Percentiles rank a stretch among this genome's conserved stretches.
phyloP scores from a whole-genome alignment of 2,329 filamentous ascomycete genomes.

The Hymenotorrendiella dingleyae region DNA sequence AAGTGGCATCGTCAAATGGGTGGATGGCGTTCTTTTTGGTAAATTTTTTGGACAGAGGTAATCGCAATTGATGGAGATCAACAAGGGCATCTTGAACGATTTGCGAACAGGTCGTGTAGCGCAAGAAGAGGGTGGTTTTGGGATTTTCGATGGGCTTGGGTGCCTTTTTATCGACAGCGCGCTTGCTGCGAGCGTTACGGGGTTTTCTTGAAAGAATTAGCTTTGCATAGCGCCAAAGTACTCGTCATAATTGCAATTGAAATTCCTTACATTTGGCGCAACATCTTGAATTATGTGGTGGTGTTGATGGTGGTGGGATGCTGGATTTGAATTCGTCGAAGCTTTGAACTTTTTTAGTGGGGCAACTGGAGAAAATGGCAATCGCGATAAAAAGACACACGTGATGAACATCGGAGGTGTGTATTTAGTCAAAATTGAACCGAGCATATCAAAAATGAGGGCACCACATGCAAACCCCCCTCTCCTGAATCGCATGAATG shows the following conservation, averaged over 20 bases:
- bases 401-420: too few species aligned
- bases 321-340: conserved; percentile 4
- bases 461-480: too few species aligned
- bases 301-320: conserved; percentile 4
- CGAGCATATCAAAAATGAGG: too few species aligned
- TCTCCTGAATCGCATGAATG: too few species aligned
- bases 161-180: conserved; percentile 87
- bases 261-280: conserved; percentile 30
- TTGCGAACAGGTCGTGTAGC: conserved; percentile 79
- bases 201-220: conserved; percentile 62
- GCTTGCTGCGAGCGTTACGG: conserved; percentile 84
- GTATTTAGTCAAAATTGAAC: too few species aligned
- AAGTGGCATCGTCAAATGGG: conserved; percentile 85
- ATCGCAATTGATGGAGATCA: conserved; percentile 79
- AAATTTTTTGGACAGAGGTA: conserved; percentile 82
- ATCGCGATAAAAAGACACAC: too few species aligned
- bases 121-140: conserved; percentile 83
- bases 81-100: conserved; percentile 76
- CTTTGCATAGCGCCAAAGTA: too few species aligned
- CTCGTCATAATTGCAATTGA: too few species aligned
- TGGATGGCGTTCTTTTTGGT: conserved; percentile 95
- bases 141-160: conserved; percentile 86
- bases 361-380: conserved; percentile 2
- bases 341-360: conserved; percentile 7
- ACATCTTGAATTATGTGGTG: conserved; percentile 25